Conservation (phyloP, 2,329 filamentous ascomycete genomes). For the Beauveria sp. region DNA sequence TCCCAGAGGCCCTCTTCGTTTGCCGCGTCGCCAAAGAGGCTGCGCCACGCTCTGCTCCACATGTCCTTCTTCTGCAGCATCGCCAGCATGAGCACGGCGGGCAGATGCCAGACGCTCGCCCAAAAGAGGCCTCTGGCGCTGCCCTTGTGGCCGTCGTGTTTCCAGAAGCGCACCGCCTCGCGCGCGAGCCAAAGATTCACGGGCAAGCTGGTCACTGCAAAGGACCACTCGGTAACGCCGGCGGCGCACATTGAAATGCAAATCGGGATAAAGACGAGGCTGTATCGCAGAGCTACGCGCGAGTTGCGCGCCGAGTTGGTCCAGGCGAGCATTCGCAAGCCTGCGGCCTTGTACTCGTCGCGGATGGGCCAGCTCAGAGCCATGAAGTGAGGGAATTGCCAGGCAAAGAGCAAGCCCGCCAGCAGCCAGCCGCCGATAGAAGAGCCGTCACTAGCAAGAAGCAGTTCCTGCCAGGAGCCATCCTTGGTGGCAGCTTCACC, state of each 20-base stretch:
- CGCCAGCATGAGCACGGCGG: conserved; percentile 79
- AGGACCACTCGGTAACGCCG: conserved; percentile 79
- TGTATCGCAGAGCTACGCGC: conserved; percentile 83
- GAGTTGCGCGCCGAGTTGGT: conserved; percentile 78
- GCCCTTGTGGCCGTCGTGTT: conserved; percentile 66
- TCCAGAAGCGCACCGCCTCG: conserved; percentile 78
- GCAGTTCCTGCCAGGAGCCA: conserved; percentile 69
- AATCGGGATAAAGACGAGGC: conserved; percentile 76
- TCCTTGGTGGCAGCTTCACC: conserved; percentile 74
- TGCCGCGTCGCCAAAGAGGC: conserved; percentile 53
- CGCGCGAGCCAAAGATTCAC: conserved; percentile 81
- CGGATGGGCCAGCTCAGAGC: conserved; percentile 81
- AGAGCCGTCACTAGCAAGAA: conserved; percentile 57
- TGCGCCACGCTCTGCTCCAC: conserved; percentile 74
- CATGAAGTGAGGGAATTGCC: conserved; percentile 99
- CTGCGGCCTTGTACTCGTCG: conserved; percentile 73
- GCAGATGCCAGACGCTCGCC: conserved; percentile 96
- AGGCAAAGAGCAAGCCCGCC: conserved; percentile 77
- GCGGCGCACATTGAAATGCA: conserved; percentile 72
- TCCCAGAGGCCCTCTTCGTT: conserved; percentile 52
- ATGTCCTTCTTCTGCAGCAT: conserved; percentile 91
- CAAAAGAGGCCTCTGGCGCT: conserved; percentile 84
- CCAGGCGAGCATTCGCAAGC: conserved; percentile 72
- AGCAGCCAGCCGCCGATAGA: conserved; percentile 80
- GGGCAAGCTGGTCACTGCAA: conserved; percentile 70